These are phyloP conservation scores for Colletotrichum lindemuthianum DNA, from an alignment of 2,329 filamentous ascomycete genomes.

Conservation along the genomic window DNA sequence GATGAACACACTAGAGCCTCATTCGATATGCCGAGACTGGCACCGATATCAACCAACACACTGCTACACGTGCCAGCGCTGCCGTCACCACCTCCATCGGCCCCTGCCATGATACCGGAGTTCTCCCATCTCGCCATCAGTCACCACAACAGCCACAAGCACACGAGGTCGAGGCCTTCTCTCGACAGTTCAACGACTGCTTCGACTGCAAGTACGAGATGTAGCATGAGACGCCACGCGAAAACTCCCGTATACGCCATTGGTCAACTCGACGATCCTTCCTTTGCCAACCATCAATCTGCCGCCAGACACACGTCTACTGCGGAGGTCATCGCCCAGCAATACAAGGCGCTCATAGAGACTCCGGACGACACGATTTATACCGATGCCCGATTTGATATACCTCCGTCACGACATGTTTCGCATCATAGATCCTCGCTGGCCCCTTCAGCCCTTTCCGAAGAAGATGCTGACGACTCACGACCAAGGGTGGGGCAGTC, in stretches of 20 bases:
- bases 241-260: conserved; percentile 63
- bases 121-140: conserved; percentile 49
- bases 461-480: too few relatives aligned
- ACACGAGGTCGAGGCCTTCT: conserved; percentile 22
- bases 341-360: conserved; percentile 59
- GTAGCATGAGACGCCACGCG: conserved; percentile 55
- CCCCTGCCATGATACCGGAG: conserved; percentile 44
- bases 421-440: conserved; percentile 5
- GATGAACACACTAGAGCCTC: conserved; percentile 37
- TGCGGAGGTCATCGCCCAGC: conserved; percentile 60
- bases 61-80: conserved; percentile 4
- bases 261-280: conserved; percentile 57
- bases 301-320: conserved; percentile 49
- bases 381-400: conserved; percentile 43
- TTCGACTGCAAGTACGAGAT: conserved; percentile 36
- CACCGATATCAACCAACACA: too few relatives aligned
- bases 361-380: conserved; percentile 49
- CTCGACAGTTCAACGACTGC: conserved; percentile 37
- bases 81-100: conserved; percentile 34
- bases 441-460: not conserved
- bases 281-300: conserved; percentile 38
- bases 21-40: conserved; percentile 17
- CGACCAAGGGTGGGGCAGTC: too few relatives aligned
- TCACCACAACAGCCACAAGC: conserved; percentile 30
- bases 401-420: conserved; percentile 34